Base-by-base conservation (phyloP, 2,329 filamentous ascomycete genomes). In the Venturia asperata region DNA sequence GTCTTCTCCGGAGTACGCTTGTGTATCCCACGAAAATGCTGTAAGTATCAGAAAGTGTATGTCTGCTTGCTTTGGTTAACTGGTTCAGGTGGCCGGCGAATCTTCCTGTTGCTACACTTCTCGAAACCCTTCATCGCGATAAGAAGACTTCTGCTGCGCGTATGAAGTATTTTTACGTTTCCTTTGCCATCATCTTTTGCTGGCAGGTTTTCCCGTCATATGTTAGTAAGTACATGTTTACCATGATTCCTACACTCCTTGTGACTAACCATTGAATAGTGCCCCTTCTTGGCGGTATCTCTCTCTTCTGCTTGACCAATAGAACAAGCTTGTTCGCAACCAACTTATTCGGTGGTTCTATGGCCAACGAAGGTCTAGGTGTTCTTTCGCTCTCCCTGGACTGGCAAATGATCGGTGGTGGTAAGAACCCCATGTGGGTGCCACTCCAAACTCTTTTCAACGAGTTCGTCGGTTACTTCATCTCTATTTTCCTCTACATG, bases 81-180 rank as follows among this genome's bases (percentile, higher is more conserved):
- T n/a, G 21, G 17, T n/a, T 45, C 2, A 61, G 60, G 37, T 64
- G 64, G 41, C 68, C 68, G 0, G 24, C 49, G 19, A 68, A 65
- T 34, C 58, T 69, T n/a, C 67, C 67, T 5, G 39, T 67, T 3
- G 65, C 24, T 24, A 64, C 67, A 27, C 64, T 66, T 27, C 47
- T 68, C n/a, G 68, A 67, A 27, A 62, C 52, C 5, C 64, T 68
- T 6, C 67, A 68, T 45, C 34, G 47, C n/a, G 66, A 68, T 41
- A 65, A 66, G 43, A 39, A 41, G 21, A 41, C 58, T 24, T 39
- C 64, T 43, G 67, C 58, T 39, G 37, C 68, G 24, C 66, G 66
- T 34, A 66, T 72, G 41, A 69, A 67, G 61, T 61, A 76, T 39
- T 74, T 74, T 61, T 74, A 70, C 56, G 67, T 70, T 62, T 70